Percentiles rank a stretch among this genome's conserved stretches.
These are phyloP conservation scores for Tetradesmus lagerheimii DNA, from an alignment of 139 green algal genomes.

Conservation along the genomic window DNA sequence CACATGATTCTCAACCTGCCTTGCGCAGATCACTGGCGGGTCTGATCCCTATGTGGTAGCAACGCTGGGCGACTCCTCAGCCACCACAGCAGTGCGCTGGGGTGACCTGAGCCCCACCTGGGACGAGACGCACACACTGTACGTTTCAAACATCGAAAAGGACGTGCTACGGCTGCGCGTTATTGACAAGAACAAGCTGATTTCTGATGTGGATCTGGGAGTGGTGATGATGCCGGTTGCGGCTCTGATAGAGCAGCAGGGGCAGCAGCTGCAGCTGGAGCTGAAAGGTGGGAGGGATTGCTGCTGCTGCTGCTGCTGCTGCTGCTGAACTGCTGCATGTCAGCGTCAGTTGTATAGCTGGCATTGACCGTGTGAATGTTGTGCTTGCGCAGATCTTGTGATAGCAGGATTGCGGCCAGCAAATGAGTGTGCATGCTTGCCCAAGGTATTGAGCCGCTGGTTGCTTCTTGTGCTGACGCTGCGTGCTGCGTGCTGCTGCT, in stretches of 20 bases:
- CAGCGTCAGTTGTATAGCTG: no score
- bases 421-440: no score
- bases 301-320: neutral
- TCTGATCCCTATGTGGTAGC: constrained; percentile 70
- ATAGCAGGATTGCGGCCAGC: no score
- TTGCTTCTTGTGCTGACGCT: neutral
- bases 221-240: constrained; percentile 52
- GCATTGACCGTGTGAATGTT: no score
- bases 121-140: constrained; percentile 65
- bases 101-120: constrained; percentile 57
- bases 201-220: constrained; percentile 68
- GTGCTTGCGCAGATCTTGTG: no score
- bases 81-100: constrained; percentile 36
- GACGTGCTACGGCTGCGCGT: constrained; percentile 58
- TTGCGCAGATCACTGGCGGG: constrained; percentile 22
- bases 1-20: no score
- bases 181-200: constrained; percentile 64
- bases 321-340: no score
- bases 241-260: constrained; percentile 15
- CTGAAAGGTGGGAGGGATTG: constrained; percentile 50
- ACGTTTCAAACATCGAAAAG: constrained; percentile 47
- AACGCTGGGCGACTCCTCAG: constrained; percentile 44
- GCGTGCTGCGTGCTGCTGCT: neutral
- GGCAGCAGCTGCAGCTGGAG: constrained; percentile 44
- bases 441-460: no score